Evolutionary conservation across 805 yeast species (phyloP).

Genomic region (Cyberlindnera americana): DNA sequence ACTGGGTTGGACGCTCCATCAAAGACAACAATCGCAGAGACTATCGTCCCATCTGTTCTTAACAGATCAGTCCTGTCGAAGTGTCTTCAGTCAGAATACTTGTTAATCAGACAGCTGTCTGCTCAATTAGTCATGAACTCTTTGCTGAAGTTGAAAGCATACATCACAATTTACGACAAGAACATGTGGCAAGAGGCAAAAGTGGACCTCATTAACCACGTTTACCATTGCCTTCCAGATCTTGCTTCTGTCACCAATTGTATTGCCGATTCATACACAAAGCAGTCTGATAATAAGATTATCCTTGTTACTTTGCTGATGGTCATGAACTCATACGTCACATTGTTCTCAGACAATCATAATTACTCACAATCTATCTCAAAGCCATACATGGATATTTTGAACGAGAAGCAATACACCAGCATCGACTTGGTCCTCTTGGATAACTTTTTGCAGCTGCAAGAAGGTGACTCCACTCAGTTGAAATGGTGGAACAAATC

Average conservation of each 20-base stretch:
- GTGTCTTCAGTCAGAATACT: slow-evolving; percentile 47
- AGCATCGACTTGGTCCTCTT: slow-evolving; percentile 57
- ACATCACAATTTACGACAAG: slow-evolving; percentile 34
- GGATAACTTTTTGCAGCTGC: slow-evolving; percentile 59
- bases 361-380: slow-evolving; percentile 30
- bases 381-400: slow-evolving; percentile 35
- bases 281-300: slow-evolving; percentile 38
- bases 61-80: slow-evolving; percentile 55
- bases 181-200: slow-evolving; percentile 40
- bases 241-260: slow-evolving; percentile 40
- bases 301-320: slow-evolving; percentile 45
- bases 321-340: slow-evolving; percentile 39
- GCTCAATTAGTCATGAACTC: slow-evolving; percentile 54
- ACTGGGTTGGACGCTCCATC: slow-evolving; percentile 32
- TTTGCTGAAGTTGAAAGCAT: slow-evolving; percentile 48
- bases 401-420: slow-evolving; percentile 32
- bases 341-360: slow-evolving; percentile 34
- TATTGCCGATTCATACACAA: slow-evolving; percentile 38
- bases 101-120: slow-evolving; percentile 58
- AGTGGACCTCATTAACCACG: slow-evolving; percentile 31
- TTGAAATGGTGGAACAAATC: slow-evolving; percentile 78
- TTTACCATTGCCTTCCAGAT: slow-evolving; percentile 46
- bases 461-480: slow-evolving; percentile 47
- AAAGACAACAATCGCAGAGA: slow-evolving; percentile 42
- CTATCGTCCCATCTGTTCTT: slow-evolving; percentile 61